Conservation (phyloP, 257 asterid genomes). For the Forsythia viridissima region DNA sequence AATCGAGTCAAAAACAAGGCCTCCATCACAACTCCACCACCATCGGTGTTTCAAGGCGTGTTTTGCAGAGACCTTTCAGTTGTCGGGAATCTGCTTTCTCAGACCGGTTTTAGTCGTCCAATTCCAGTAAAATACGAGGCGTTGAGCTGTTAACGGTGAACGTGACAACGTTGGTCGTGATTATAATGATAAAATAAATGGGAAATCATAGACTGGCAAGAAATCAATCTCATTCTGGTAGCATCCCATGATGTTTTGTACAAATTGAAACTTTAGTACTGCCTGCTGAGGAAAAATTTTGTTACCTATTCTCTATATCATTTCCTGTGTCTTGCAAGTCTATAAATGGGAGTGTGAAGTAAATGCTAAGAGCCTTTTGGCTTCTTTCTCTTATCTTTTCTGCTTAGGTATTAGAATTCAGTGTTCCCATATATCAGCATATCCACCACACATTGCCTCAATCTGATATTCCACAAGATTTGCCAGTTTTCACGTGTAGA, state of each 20-base stretch:
- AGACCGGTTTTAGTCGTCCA: constrained; percentile 68
- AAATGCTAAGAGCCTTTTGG: not conserved
- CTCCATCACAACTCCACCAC: constrained; percentile 34
- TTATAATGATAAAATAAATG: not conserved
- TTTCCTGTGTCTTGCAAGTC: not conserved
- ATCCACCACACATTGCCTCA: not conserved
- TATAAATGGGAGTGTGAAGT: not conserved
- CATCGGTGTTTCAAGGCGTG: constrained; percentile 74
- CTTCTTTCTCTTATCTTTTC: constrained; percentile 39
- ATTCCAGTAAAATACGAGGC: constrained; percentile 82
- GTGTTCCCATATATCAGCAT: not conserved
- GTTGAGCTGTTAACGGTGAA: constrained; percentile 56
- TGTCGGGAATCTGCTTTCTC: constrained; percentile 74
- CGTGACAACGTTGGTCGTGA: not conserved
- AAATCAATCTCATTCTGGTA: constrained; percentile 37
- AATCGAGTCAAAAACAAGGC: constrained; percentile 36
- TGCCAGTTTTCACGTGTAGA: too few relatives aligned
- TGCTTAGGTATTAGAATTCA: constrained; percentile 17
- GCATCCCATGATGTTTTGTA: constrained; percentile 36
- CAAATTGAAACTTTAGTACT: constrained; percentile 28
- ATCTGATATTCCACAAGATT: too few relatives aligned
- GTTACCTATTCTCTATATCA: constrained; percentile 32
- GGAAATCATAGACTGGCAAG: constrained; percentile 28
- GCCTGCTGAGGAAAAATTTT: constrained; percentile 51
- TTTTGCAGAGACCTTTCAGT: constrained; percentile 85